Percentiles rank a stretch among this genome's conserved stretches.
phyloP scores from a whole-genome alignment of 2,329 filamentous ascomycete species.

The Dactylonectria macrodidyma region DNA sequence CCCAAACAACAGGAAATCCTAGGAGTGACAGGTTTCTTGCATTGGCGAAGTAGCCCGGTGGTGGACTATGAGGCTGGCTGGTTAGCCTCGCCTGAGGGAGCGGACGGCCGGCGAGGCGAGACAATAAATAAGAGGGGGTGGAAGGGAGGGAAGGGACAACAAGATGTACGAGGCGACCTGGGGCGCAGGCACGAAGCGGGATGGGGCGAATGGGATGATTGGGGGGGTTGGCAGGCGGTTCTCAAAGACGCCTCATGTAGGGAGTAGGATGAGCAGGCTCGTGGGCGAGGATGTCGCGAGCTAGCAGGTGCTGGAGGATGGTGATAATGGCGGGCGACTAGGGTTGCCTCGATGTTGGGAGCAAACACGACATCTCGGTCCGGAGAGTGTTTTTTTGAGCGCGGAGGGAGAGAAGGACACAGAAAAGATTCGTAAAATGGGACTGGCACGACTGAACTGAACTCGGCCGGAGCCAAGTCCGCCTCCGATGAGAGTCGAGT shows the following conservation, averaged over 20 bases:
- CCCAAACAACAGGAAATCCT: slow-evolving; percentile 35
- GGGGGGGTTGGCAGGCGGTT: slow-evolving; percentile 25
- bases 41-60: slow-evolving; percentile 38
- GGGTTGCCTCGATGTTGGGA: slow-evolving; percentile 39
- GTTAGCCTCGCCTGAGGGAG: slow-evolving; percentile 26
- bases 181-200: slow-evolving; percentile 30
- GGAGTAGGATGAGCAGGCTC: slow-evolving; percentile 16
- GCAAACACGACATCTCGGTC: slow-evolving; percentile 40
- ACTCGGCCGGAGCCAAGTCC: slow-evolving; percentile 50
- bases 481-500: slow-evolving; percentile 48
- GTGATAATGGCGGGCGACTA: slow-evolving; percentile 40
- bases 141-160: slow-evolving; percentile 25
- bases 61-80: slow-evolving; percentile 33
- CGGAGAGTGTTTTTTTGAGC: slow-evolving; percentile 45
- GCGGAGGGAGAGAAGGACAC: slow-evolving; percentile 44
- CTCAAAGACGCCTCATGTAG: slow-evolving; percentile 31
- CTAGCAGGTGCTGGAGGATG: slow-evolving; percentile 24
- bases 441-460: slow-evolving; percentile 49
- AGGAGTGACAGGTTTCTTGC: slow-evolving; percentile 37
- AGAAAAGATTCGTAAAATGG: slow-evolving; percentile 49
- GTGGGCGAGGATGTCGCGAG: slow-evolving; percentile 26
- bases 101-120: slow-evolving; percentile 35
- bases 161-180: slow-evolving; percentile 33
- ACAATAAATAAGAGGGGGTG: slow-evolving; percentile 37
- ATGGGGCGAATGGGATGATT: slow-evolving; percentile 16